Evolutionary conservation across 768 basidiomycete genomes (phyloP).

Genomic region (Leccinum disarticulatum): DNA sequence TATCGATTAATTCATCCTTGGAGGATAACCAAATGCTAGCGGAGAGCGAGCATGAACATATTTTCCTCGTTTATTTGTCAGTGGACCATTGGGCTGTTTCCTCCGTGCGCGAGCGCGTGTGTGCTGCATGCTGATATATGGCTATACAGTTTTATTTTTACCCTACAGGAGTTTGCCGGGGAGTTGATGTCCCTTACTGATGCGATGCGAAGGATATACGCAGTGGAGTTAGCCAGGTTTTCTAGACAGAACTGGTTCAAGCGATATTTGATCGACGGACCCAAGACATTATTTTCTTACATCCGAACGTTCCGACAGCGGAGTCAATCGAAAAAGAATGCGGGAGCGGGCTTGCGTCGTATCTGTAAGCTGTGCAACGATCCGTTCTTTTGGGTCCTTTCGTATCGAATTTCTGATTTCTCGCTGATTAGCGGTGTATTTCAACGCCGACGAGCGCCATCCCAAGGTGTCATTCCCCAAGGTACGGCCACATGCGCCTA

Average conservation of each 20-base stretch:
- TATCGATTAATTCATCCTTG: conserved; percentile 15
- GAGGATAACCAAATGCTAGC: conserved; percentile 38
- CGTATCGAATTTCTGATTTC: conserved; percentile 9
- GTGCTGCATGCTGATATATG: conserved; percentile 9
- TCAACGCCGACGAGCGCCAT: conserved; percentile 47
- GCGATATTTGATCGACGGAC: conserved; percentile 32
- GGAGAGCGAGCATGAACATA: conserved; percentile 69
- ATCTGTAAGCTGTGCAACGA: conserved; percentile 41
- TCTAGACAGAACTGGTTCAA: conserved; percentile 40
- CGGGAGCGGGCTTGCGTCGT: conserved; percentile 30
- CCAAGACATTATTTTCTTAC: conserved; percentile 23
- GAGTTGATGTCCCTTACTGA: conserved; percentile 83
- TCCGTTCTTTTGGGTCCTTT: neutral
- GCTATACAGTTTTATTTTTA: conserved; percentile 83
- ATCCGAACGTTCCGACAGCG: conserved; percentile 19
- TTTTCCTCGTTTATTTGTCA: conserved; percentile 92
- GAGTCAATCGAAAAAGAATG: conserved; percentile 13
- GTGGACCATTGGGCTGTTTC: conserved; percentile 30
- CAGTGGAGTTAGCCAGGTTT: conserved; percentile 53
- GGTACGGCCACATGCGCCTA: conserved; percentile 76
- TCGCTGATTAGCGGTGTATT: conserved; percentile 44
- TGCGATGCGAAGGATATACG: conserved; percentile 78
- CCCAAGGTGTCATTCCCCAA: conserved; percentile 75
- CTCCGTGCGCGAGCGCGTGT: neutral
- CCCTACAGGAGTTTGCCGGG: conserved; percentile 87